These are phyloP conservation scores for Curvularia sp. DNA, from an alignment of 2,329 filamentous ascomycete species.

Conservation along the genomic window DNA sequence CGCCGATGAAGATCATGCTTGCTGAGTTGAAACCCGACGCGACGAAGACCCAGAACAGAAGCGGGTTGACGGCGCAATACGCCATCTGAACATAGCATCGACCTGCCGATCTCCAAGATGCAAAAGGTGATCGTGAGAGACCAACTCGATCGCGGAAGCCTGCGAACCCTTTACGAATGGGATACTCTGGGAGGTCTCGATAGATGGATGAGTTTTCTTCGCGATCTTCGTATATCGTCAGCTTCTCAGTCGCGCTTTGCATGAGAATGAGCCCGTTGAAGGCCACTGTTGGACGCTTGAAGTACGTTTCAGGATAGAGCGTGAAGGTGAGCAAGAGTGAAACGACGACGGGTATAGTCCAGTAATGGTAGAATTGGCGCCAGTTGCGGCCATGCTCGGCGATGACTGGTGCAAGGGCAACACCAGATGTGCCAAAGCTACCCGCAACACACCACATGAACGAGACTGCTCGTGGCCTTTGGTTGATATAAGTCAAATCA, in stretches of 20 bases:
- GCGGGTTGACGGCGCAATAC: conserved; percentile 38
- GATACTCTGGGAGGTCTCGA: conserved; percentile 33
- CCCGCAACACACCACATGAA: conserved; percentile 45
- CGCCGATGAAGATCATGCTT: conserved; percentile 41
- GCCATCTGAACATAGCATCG: conserved; percentile 38
- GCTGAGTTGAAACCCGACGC: conserved; percentile 35
- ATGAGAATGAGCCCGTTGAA: conserved; percentile 52
- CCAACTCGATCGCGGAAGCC: conserved; percentile 26
- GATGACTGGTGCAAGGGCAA: conserved; percentile 40
- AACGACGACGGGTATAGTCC: conserved; percentile 34
- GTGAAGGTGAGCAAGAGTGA: conserved; percentile 41
- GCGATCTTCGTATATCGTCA: conserved; percentile 49
- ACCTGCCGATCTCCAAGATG: conserved; percentile 35
- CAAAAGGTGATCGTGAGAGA: conserved; percentile 32
- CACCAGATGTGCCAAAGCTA: conserved; percentile 30
- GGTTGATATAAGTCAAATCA: conserved; percentile 51
- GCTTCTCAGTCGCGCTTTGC: conserved; percentile 50
- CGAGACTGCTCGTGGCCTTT: conserved; percentile 47
- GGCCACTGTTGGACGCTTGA: conserved; percentile 51
- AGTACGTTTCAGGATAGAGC: conserved; percentile 52
- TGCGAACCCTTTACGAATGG: conserved; percentile 11
- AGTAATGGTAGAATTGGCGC: conserved; percentile 45
- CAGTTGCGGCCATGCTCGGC: conserved; percentile 38
- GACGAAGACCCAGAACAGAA: conserved; percentile 45
- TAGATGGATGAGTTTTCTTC: conserved; percentile 37